Percentiles rank a stretch among this genome's conserved stretches.
Conservation (phyloP, 345 rosid genomes). For the Citrus reticulata region DNA sequence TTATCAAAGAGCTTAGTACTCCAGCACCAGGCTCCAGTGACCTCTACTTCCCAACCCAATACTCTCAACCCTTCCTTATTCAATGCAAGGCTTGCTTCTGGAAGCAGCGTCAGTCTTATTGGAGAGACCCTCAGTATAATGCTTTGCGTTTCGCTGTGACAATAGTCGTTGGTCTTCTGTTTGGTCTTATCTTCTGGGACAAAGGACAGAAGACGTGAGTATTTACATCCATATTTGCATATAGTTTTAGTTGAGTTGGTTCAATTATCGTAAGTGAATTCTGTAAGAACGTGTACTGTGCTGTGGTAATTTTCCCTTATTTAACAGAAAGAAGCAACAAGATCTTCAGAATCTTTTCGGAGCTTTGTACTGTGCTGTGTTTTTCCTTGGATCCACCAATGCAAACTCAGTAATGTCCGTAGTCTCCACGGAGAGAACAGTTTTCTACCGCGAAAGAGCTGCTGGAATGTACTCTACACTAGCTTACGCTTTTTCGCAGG, state of each 20-base stretch:
- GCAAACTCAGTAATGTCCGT: slow-evolving; percentile 45
- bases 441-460: slow-evolving; percentile 59
- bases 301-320: background rate
- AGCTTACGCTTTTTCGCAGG: slow-evolving; percentile 60
- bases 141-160: slow-evolving; percentile 54
- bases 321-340: slow-evolving; percentile 26
- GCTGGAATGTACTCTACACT: slow-evolving; percentile 58
- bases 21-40: slow-evolving; percentile 60
- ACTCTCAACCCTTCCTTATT: slow-evolving; percentile 55
- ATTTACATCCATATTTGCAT: no score
- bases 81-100: slow-evolving; percentile 78
- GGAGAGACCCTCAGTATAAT: slow-evolving; percentile 77
- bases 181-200: slow-evolving; percentile 79
- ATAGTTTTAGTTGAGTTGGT: no score
- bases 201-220: slow-evolving; percentile 53
- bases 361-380: slow-evolving; percentile 39
- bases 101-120: slow-evolving; percentile 73
- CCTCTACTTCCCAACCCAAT: slow-evolving; percentile 58
- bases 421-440: slow-evolving; percentile 52
- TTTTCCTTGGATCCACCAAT: slow-evolving; percentile 48
- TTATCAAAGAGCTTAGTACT: slow-evolving; percentile 53
- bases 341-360: slow-evolving; percentile 46
- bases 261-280: no score
- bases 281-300: no score
- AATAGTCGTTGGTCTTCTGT: slow-evolving; percentile 39